Evolutionary conservation across 2,329 filamentous ascomycete genomes (phyloP).

Genomic region (Epichloe hybrida): DNA sequence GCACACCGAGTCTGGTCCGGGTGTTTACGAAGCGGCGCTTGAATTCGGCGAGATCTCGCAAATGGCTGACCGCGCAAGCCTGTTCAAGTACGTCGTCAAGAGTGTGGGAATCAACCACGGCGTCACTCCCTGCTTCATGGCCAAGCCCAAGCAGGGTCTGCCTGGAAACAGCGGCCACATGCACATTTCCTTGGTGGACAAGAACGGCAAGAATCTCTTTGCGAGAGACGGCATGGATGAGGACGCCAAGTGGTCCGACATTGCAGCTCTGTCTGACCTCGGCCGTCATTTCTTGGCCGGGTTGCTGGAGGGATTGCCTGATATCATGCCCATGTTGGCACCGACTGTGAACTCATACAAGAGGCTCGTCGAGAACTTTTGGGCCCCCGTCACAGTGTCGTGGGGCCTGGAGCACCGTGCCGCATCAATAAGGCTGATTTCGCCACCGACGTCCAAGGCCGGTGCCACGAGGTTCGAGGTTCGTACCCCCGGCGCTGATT

Average conservation of each 20-base stretch:
- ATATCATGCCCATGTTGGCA: slow-evolving; percentile 90
- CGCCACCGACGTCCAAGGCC: slow-evolving; percentile 71
- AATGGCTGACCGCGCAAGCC: slow-evolving; percentile 82
- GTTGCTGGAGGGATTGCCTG: slow-evolving; percentile 73
- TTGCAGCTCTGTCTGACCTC: slow-evolving; percentile 70
- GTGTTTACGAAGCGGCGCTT: slow-evolving; percentile 89
- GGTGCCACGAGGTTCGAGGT: slow-evolving; percentile 88
- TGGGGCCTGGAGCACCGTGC: slow-evolving; percentile 95
- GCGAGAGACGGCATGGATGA: slow-evolving; percentile 58
- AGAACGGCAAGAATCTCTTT: slow-evolving; percentile 72
- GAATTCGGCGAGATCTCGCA: slow-evolving; percentile 76
- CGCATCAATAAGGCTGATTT: slow-evolving; percentile 79
- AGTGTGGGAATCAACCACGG: slow-evolving; percentile 74
- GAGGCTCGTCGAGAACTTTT: slow-evolving; percentile 95
- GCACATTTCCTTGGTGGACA: slow-evolving; percentile 78
- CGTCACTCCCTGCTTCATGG: slow-evolving; percentile 97
- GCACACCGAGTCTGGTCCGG: slow-evolving; percentile 89
- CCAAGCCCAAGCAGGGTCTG: slow-evolving; percentile 80
- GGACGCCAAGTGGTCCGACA: slow-evolving; percentile 58
- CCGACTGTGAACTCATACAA: slow-evolving; percentile 98
- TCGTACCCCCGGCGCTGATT: slow-evolving; percentile 85
- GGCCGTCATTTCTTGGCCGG: slow-evolving; percentile 91
- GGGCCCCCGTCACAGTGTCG: slow-evolving; percentile 93
- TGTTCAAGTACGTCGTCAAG: slow-evolving; percentile 95
- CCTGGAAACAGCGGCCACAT: slow-evolving; percentile 95